Conservation (phyloP, 768 basidiomycete species). For the Tephrocybe sp. region DNA sequence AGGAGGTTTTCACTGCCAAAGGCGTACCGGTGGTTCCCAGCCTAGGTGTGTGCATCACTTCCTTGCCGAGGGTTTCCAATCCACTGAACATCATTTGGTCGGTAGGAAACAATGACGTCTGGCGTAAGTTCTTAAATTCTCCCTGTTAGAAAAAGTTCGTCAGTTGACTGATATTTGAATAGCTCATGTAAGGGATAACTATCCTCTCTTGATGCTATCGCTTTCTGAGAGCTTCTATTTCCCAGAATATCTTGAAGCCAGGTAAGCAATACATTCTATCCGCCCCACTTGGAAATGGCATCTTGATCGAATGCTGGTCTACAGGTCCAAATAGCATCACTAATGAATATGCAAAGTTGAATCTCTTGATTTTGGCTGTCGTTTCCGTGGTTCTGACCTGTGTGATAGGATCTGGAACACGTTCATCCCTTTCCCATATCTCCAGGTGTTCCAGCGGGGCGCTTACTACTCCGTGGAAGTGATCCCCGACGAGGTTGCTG, state of each 20-base stretch:
- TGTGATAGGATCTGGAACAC: conserved; percentile 68
- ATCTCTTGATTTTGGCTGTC: conserved; percentile 22
- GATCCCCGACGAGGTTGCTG: conserved; percentile 70
- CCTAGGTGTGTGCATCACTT: conserved; percentile 47
- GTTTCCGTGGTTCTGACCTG: conserved; percentile 12
- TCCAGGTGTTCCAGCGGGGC: conserved; percentile 84
- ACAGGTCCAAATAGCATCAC: conserved; percentile 69
- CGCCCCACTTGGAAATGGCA: conserved; percentile 3
- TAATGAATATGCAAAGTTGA: conserved; percentile 63
- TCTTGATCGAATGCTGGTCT: conserved; percentile 10
- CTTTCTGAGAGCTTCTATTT: conserved; percentile 16
- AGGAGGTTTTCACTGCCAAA: conserved; percentile 60
- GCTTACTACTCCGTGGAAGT: conserved; percentile 83
- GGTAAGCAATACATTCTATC: conserved; percentile 30
- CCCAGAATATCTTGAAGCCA: conserved; percentile 64
- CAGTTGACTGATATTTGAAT: conserved; percentile 14
- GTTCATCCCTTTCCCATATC: conserved; percentile 77
- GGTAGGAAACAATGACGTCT: conserved; percentile 90
- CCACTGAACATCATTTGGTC: not conserved
- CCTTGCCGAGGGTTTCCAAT: not conserved
- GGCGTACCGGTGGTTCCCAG: conserved; percentile 81
- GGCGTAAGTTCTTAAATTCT: conserved; percentile 52
- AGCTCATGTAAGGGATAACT: conserved; percentile 54
- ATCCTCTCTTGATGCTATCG: conserved; percentile 5
- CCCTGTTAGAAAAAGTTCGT: conserved; percentile 6